Conservation (phyloP, 139 green algal species). For the Diplosphaera chodatii region DNA sequence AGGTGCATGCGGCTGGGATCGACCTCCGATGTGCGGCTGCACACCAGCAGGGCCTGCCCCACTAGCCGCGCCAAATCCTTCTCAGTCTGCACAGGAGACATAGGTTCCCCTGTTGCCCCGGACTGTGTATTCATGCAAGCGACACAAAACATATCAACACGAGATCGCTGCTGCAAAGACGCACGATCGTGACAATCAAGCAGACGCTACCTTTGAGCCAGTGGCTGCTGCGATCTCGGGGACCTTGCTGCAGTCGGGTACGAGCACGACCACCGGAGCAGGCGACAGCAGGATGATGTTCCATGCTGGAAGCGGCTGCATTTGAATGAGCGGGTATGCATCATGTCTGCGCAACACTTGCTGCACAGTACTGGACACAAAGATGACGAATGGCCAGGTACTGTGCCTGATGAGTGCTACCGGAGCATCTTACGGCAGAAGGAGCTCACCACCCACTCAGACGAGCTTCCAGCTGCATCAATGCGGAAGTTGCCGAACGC, state of each 20-base stretch:
- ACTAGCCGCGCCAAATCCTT: slow-evolving; percentile 46
- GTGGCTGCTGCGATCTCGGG: slow-evolving; percentile 18
- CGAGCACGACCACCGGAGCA: slow-evolving; percentile 44
- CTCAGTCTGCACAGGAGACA: slow-evolving; percentile 35
- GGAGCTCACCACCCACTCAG: slow-evolving; percentile 43
- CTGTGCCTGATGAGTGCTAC: too few relatives aligned
- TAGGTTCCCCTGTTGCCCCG: too few relatives aligned
- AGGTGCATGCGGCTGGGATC: slow-evolving; percentile 40
- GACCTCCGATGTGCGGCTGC: slow-evolving; percentile 23
- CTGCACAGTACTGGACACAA: too few relatives aligned
- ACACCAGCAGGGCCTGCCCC: slow-evolving; percentile 58
- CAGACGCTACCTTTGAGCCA: slow-evolving; percentile 50
- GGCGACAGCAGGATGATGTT: slow-evolving; percentile 49
- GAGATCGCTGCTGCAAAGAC: too few relatives aligned
- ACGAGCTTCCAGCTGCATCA: neutral
- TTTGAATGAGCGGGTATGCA: too few relatives aligned
- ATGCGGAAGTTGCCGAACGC: slow-evolving; percentile 58
- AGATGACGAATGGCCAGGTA: too few relatives aligned
- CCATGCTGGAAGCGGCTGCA: slow-evolving; percentile 66
- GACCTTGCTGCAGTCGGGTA: slow-evolving; percentile 49
- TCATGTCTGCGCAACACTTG: too few relatives aligned
- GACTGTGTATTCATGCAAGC: too few relatives aligned
- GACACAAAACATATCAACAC: too few relatives aligned
- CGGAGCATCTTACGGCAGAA: too few relatives aligned
- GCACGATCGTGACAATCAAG: too few relatives aligned